Conservation (phyloP, 495 filamentous ascomycete genomes). For the Usnea hakonensis region DNA sequence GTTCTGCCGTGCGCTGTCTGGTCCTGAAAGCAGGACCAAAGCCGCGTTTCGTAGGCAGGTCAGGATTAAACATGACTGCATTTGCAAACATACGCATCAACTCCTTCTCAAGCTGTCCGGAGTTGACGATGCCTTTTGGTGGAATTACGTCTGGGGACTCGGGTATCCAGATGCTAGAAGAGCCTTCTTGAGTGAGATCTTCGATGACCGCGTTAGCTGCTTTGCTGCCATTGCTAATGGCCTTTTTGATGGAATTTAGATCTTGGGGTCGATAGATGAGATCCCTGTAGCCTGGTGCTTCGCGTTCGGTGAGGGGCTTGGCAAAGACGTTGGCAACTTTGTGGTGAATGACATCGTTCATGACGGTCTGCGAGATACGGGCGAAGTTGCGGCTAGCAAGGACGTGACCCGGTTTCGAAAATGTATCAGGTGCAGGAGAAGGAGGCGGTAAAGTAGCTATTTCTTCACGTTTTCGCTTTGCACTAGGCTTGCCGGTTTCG, state of each 20-base stretch:
- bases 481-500: constrained; percentile 28
- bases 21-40: constrained; percentile 54
- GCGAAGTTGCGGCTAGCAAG: constrained; percentile 70
- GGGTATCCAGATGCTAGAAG: constrained; percentile 42
- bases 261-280: constrained; percentile 83
- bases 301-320: constrained; percentile 70
- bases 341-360: constrained; percentile 79
- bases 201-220: constrained; percentile 56
- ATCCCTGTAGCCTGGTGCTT: constrained; percentile 81
- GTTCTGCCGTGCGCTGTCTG: constrained; percentile 26
- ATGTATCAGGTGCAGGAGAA: constrained; percentile 6
- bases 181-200: constrained; percentile 37
- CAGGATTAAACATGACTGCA: constrained; percentile 93
- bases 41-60: constrained; percentile 52
- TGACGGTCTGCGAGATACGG: constrained; percentile 64
- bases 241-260: constrained; percentile 74
- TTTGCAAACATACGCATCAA: constrained; percentile 97
- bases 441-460: constrained; percentile 25
- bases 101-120: constrained; percentile 87
- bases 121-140: constrained; percentile 87
- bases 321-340: constrained; percentile 84
- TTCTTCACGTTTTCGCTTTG: constrained; percentile 28
- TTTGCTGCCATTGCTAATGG: constrained; percentile 68
- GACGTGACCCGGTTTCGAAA: constrained; percentile 44
- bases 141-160: constrained; percentile 59